Conservation (phyloP, 805 yeast genomes). For the Blastobotrys mokoenaii region DNA sequence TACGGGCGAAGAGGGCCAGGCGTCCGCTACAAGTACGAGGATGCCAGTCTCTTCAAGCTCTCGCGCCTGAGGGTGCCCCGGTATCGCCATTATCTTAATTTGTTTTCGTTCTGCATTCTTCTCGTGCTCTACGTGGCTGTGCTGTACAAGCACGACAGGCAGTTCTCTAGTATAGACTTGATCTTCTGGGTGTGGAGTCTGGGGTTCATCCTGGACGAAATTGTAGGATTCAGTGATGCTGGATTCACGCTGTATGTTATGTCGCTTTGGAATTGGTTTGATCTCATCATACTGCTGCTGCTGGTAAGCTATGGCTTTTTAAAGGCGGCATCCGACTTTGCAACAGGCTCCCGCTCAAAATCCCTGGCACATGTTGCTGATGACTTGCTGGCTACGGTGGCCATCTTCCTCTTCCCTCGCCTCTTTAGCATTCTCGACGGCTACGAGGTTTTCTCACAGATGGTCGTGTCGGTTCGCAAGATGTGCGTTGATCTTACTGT, state of each 20-base stretch:
- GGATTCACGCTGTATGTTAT: constrained; percentile 39
- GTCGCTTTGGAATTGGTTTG: constrained; percentile 48
- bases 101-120: constrained; percentile 26
- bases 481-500: constrained; percentile 46
- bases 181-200: constrained; percentile 39
- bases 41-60: constrained; percentile 30
- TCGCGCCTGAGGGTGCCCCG: constrained; percentile 33
- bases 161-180: constrained; percentile 26
- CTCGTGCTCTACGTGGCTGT: constrained; percentile 25
- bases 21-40: constrained; percentile 27
- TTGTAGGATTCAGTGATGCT: constrained; percentile 36
- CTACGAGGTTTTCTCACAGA: constrained; percentile 43
- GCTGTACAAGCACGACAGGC: constrained; percentile 14
- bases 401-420: constrained; percentile 43
- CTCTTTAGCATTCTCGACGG: constrained; percentile 43
- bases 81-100: constrained; percentile 28
- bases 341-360: neutral
- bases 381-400: constrained; percentile 33
- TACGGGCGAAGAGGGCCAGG: constrained; percentile 29
- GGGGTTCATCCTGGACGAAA: constrained; percentile 41
- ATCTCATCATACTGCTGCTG: constrained; percentile 34
- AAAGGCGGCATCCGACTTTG: constrained; percentile 1
- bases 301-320: constrained; percentile 27
- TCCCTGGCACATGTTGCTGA: constrained; percentile 12
- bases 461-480: constrained; percentile 41